Evolutionary conservation across 192 early-diverging fungal genomes (phyloP).

Genomic region (Coemansia interrupta): DNA sequence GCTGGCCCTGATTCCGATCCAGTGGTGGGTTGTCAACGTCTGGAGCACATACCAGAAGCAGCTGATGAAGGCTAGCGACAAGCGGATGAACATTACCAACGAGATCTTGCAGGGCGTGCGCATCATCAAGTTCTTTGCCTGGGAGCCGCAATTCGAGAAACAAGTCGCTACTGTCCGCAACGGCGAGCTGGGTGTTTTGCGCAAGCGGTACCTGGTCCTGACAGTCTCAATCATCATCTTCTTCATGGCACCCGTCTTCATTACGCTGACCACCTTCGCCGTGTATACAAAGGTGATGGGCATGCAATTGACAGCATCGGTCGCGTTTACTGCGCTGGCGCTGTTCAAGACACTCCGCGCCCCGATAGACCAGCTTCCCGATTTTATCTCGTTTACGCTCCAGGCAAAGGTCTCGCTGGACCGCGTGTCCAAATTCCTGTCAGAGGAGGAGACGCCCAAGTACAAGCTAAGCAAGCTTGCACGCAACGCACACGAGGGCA

Average conservation of each 20-base stretch:
- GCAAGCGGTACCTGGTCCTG: conserved; percentile 29
- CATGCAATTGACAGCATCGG: conserved; percentile 57
- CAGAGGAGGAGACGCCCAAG: conserved; percentile 64
- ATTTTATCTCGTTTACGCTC: conserved; percentile 60
- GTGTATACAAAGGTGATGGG: conserved; percentile 63
- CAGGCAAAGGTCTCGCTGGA: conserved; percentile 63
- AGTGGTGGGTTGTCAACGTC: conserved; percentile 53
- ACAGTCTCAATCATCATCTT: conserved; percentile 55
- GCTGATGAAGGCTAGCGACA: conserved; percentile 64
- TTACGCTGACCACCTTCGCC: conserved; percentile 61
- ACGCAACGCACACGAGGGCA: conserved; percentile 11
- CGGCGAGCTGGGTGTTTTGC: conserved; percentile 58
- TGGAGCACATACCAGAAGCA: conserved; percentile 58
- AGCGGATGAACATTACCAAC: conserved; percentile 72
- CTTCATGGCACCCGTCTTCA: conserved; percentile 58
- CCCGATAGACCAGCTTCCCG: conserved; percentile 44
- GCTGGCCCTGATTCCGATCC: conserved; percentile 58
- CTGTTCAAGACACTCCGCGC: conserved; percentile 65
- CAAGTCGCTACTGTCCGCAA: conserved; percentile 62
- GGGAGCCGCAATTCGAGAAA: conserved; percentile 71
- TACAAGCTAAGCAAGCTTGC: conserved; percentile 30
- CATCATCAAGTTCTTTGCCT: conserved; percentile 88
- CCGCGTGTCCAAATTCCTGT: conserved; percentile 73
- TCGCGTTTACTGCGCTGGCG: conserved; percentile 67
- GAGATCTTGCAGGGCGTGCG: conserved; percentile 86